Percentiles rank a stretch among this genome's conserved stretches.
These are phyloP conservation scores for Neurospora cerealis DNA, from an alignment of 495 filamentous ascomycete genomes.

Conservation along the genomic window DNA sequence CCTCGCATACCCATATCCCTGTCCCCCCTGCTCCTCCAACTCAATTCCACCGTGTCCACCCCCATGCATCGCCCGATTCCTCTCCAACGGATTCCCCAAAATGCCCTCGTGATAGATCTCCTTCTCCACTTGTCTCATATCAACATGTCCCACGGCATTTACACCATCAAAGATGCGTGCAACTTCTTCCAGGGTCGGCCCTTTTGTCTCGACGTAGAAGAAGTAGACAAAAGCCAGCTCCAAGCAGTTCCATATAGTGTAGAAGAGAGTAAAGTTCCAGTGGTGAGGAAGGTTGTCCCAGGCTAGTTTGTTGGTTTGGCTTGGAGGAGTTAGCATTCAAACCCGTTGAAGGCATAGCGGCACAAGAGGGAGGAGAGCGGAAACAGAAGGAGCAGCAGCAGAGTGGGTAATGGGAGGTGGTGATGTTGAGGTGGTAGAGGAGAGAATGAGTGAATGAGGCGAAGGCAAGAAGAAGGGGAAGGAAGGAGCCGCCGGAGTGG, in stretches of 20 bases:
- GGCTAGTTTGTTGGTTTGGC: slow-evolving; percentile 52
- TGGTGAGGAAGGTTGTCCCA: slow-evolving; percentile 43
- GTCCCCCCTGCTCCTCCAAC: not conserved
- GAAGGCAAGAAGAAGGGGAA: not conserved
- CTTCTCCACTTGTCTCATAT: slow-evolving; percentile 38
- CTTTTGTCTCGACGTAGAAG: slow-evolving; percentile 57
- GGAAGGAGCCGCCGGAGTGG: not conserved
- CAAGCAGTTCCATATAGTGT: slow-evolving; percentile 49
- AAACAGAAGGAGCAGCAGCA: not conserved
- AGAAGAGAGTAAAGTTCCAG: slow-evolving; percentile 56
- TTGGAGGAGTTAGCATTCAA: slow-evolving; percentile 18
- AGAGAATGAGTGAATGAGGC: not conserved
- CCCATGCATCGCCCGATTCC: slow-evolving; percentile 6
- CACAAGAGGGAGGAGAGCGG: not conserved
- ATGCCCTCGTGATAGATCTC: slow-evolving; percentile 28
- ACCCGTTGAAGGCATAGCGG: not conserved
- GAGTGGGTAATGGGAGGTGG: not conserved
- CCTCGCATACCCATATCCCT: not conserved
- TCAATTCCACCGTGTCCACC: not conserved
- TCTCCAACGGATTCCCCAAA: slow-evolving; percentile 20
- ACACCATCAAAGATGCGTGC: slow-evolving; percentile 50
- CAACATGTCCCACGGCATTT: slow-evolving; percentile 39
- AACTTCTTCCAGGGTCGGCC: slow-evolving; percentile 55
- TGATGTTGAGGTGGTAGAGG: not conserved
- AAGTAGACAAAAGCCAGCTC: slow-evolving; percentile 56